phyloP scores from a whole-genome alignment of 805 yeast species.

The Hanseniaspora hatyaiensis region DNA sequence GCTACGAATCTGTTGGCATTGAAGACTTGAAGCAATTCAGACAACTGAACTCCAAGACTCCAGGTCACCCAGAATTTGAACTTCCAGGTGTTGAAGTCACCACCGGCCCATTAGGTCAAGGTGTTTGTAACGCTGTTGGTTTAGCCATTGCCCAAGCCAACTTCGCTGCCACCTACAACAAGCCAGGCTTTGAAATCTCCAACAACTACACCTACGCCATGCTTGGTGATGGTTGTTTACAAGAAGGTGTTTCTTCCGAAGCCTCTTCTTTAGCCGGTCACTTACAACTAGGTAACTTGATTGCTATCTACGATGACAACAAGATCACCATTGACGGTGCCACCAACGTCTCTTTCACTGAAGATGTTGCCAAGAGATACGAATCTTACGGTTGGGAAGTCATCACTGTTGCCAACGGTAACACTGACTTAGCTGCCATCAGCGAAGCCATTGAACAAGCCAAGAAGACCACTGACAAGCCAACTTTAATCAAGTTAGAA shows the following conservation, averaged over 20 bases:
- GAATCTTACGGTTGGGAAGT: conserved; percentile 93
- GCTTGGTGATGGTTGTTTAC: conserved; percentile 95
- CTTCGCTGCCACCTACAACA: conserved; percentile 85
- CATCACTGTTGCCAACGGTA: conserved; percentile 64
- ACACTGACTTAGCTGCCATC: conserved; percentile 63
- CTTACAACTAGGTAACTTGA: conserved; percentile 80
- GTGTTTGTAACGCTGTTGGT: conserved; percentile 93
- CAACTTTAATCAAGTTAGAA: conserved; percentile 75
- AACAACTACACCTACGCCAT: conserved; percentile 68
- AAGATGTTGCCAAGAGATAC: conserved; percentile 74
- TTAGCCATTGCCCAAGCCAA: conserved; percentile 88
- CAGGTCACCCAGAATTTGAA: conserved; percentile 95
- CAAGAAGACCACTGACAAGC: conserved; percentile 63
- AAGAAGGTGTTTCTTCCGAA: conserved; percentile 96
- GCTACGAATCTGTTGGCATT: conserved; percentile 56
- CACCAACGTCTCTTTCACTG: conserved; percentile 83
- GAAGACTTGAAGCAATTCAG: conserved; percentile 87
- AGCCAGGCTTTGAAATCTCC: conserved; percentile 62
- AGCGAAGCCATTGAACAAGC: conserved; percentile 69
- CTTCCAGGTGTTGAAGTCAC: conserved; percentile 92
- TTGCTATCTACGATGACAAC: conserved; percentile 94
- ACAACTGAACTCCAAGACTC: conserved; percentile 80
- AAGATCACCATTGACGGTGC: conserved; percentile 92
- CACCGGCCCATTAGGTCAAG: conserved; percentile 98
- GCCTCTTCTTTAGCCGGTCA: conserved; percentile 94